phyloP scores from a whole-genome alignment of 768 basidiomycete genomes.

The Leccinum barrowsii region DNA sequence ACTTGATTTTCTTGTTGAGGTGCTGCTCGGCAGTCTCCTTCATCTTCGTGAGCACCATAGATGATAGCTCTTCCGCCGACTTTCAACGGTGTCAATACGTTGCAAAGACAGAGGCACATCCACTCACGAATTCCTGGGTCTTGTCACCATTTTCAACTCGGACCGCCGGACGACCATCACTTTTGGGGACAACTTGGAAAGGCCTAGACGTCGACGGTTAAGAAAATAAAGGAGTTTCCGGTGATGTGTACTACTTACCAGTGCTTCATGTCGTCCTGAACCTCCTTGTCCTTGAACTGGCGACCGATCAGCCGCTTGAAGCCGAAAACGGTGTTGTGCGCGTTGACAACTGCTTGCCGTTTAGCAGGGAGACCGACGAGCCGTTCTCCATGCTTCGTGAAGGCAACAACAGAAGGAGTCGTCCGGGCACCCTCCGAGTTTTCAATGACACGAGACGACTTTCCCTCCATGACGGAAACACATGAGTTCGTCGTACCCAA shows the following conservation, averaged over 20 bases:
- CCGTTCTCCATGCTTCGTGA: conserved; percentile 97
- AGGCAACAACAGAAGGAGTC: conserved; percentile 97
- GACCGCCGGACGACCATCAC: conserved; percentile 75
- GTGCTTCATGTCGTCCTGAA: conserved; percentile 83
- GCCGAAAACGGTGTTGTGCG: conserved; percentile 88
- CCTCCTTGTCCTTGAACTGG: conserved; percentile 89
- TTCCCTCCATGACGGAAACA: conserved; percentile 93
- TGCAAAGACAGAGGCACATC: background rate
- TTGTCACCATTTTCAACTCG: conserved; percentile 86
- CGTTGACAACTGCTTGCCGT: conserved; percentile 96
- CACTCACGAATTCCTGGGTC: conserved; percentile 70
- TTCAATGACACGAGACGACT: conserved; percentile 92
- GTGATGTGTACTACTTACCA: conserved; percentile 47
- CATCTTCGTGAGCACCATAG: conserved; percentile 91
- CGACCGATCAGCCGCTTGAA: conserved; percentile 96
- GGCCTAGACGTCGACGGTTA: conserved; percentile 47
- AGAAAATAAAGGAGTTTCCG: background rate
- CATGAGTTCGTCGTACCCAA: conserved; percentile 92
- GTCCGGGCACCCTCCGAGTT: conserved; percentile 97
- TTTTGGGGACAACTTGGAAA: conserved; percentile 69
- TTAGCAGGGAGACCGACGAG: conserved; percentile 95
- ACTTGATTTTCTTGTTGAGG: conserved; percentile 92
- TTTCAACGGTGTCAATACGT: conserved; percentile 31
- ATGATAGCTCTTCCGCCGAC: conserved; percentile 84
- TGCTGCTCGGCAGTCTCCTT: conserved; percentile 92